Percentiles rank a stretch among this genome's conserved stretches.
phyloP scores from a whole-genome alignment of 2,329 filamentous ascomycete species.

The Pseudogymnoascus sp. region DNA sequence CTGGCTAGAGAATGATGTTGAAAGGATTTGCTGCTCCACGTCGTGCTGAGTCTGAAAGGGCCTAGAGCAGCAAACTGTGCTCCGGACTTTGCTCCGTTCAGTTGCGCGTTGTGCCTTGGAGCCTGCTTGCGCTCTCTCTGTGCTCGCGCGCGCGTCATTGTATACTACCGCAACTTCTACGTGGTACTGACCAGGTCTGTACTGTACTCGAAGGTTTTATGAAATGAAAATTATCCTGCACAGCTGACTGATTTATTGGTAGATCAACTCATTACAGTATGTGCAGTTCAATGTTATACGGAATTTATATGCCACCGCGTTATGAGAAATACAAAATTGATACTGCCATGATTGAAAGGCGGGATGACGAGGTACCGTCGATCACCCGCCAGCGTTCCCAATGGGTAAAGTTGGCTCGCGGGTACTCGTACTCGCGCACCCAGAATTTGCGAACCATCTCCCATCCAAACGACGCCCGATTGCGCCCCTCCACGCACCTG shows the following conservation, averaged over 20 bases:
- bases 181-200: neutral
- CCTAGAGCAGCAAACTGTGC: neutral
- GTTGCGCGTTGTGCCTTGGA: neutral
- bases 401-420: neutral
- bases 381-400: neutral
- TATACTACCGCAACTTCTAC: neutral
- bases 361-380: slow-evolving; percentile 1
- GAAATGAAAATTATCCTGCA: neutral
- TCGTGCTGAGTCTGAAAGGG: neutral
- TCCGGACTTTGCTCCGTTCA: neutral
- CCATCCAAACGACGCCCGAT: neutral
- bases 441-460: neutral
- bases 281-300: neutral
- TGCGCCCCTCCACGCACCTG: neutral
- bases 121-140: neutral
- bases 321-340: neutral
- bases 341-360: neutral
- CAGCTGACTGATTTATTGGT: neutral
- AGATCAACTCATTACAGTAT: neutral
- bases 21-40: neutral
- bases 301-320: neutral
- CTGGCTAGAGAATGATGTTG: neutral
- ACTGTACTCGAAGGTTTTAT: neutral
- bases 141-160: neutral
- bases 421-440: neutral